A percentile compares a stretch with the other conserved stretches of the same genome.
Conservation (phyloP, 352 stramenopile species). For the Thraustotheca clavata region DNA sequence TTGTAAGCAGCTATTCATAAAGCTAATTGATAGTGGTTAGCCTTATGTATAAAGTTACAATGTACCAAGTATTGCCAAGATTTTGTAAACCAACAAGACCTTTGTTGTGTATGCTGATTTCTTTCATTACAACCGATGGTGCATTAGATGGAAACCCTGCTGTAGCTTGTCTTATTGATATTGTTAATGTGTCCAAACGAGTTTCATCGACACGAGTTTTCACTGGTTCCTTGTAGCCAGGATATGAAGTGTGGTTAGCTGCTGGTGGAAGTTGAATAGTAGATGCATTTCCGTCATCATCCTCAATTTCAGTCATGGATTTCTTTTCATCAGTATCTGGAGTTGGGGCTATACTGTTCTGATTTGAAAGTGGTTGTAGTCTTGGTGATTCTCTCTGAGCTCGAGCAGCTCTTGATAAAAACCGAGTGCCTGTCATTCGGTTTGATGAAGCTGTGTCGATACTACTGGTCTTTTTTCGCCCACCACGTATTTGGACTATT, state of each 20-base stretch:
- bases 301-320: not conserved
- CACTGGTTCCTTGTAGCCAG: not conserved
- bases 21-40: slow-evolving; percentile 30
- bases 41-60: not conserved
- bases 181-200: not conserved
- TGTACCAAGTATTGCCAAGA: slow-evolving; percentile 69
- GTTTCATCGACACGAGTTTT: not conserved
- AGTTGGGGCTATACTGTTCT: not conserved
- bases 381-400: not conserved
- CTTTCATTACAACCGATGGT: slow-evolving; percentile 16
- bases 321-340: not conserved
- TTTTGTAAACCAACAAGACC: slow-evolving; percentile 65
- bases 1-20: slow-evolving; percentile 84
- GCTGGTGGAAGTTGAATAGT: slow-evolving; percentile 4
- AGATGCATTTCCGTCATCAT: slow-evolving; percentile 9
- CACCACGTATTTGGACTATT: slow-evolving; percentile 9
- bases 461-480: not conserved
- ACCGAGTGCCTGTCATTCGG: not conserved
- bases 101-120: slow-evolving; percentile 16
- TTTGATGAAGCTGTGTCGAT: slow-evolving; percentile 1
- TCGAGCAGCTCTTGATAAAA: not conserved
- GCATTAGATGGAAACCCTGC: not conserved
- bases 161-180: not conserved
- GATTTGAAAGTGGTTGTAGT: slow-evolving; percentile 9
- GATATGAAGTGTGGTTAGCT: not conserved